Conservation (phyloP, 2,329 filamentous ascomycete species). For the Cladosporium sp. region DNA sequence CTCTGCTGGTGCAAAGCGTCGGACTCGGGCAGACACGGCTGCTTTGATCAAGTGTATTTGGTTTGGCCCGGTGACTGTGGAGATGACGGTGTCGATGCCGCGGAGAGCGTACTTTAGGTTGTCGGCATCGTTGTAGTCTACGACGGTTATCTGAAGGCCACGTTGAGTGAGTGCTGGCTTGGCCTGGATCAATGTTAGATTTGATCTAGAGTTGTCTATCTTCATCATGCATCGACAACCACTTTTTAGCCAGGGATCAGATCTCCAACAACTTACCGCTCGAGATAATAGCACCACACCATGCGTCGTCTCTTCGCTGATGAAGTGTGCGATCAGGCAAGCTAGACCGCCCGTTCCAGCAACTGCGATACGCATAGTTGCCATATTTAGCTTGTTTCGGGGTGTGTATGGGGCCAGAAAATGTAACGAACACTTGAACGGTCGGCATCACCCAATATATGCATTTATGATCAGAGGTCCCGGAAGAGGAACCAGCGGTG, state of each 20-base stretch:
- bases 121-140: conserved; percentile 64
- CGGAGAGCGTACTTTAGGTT: conserved; percentile 65
- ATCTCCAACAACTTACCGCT: conserved; percentile 48
- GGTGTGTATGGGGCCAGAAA: neutral
- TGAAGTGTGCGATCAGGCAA: conserved; percentile 57
- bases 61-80: conserved; percentile 65
- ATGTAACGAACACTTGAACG: neutral
- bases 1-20: conserved; percentile 71
- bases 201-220: neutral
- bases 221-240: neutral
- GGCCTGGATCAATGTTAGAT: conserved; percentile 42
- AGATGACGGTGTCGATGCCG: conserved; percentile 73
- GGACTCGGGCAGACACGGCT: conserved; percentile 63
- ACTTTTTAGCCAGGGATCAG: neutral
- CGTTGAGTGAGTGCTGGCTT: conserved; percentile 56
- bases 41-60: conserved; percentile 74
- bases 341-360: conserved; percentile 63
- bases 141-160: conserved; percentile 65
- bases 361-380: conserved; percentile 62
- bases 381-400: conserved; percentile 20
- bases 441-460: neutral
- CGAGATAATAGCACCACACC: conserved; percentile 70
- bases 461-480: neutral
- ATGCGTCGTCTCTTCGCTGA: conserved; percentile 63
- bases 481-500: neutral